phyloP scores from a whole-genome alignment of 352 stramenopile species.

The Globisporangium sylvaticum region DNA sequence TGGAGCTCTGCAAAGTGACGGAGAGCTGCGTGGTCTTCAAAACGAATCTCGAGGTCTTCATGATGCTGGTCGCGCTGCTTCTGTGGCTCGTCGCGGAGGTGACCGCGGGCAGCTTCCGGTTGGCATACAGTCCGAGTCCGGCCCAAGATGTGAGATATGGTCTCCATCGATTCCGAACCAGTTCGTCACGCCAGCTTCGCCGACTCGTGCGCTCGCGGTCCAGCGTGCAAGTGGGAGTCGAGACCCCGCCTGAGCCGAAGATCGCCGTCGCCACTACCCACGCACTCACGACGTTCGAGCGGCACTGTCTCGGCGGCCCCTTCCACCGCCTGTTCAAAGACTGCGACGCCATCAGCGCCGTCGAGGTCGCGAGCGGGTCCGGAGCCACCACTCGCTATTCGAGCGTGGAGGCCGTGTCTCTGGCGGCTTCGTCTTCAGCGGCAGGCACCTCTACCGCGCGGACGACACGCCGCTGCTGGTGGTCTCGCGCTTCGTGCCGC shows the following conservation, averaged over 20 bases:
- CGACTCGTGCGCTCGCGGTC: background rate
- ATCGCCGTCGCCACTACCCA: background rate
- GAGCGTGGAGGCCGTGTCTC: constrained; percentile 22
- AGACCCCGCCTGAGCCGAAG: background rate
- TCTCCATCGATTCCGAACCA: background rate
- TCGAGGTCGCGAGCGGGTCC: background rate
- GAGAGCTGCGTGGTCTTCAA: background rate
- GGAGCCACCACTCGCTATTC: background rate
- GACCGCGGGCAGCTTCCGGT: background rate
- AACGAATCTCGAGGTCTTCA: background rate
- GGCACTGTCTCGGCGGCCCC: background rate
- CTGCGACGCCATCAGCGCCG: background rate
- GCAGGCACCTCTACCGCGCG: constrained; percentile 27
- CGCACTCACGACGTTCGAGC: background rate
- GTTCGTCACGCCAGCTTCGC: background rate
- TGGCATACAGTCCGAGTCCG: background rate
- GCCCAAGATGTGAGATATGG: background rate
- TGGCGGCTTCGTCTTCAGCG: constrained; percentile 30
- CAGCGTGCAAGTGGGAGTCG: background rate
- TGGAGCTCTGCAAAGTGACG: background rate
- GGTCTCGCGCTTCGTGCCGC: constrained; percentile 24
- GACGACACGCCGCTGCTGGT: constrained; percentile 28
- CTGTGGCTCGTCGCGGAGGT: background rate
- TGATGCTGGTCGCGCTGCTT: background rate
- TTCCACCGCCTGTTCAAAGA: background rate